Percentiles rank a stretch among this genome's conserved stretches.
phyloP scores from a whole-genome alignment of 805 yeast species.

The Metschnikowia noctiluminum region DNA sequence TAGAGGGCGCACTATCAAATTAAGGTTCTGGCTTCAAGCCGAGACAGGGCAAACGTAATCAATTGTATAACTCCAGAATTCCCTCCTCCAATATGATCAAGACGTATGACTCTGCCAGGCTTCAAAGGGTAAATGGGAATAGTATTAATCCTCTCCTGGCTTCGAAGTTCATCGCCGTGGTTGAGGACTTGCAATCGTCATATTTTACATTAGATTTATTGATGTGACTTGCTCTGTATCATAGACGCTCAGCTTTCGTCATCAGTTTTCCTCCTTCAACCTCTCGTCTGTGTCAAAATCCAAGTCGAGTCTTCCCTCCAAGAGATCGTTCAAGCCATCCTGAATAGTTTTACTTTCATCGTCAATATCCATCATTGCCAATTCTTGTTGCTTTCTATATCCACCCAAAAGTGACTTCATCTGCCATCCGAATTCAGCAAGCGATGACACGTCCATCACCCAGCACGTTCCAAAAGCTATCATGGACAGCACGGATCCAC shows the following conservation, averaged over 20 bases:
- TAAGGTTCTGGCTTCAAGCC: too few relatives aligned
- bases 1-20: too few relatives aligned
- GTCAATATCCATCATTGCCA: slow-evolving; percentile 48
- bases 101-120: too few relatives aligned
- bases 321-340: slow-evolving; percentile 48
- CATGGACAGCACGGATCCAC: slow-evolving; percentile 72
- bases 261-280: not conserved
- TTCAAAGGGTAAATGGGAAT: too few relatives aligned
- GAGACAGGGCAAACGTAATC: too few relatives aligned
- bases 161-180: too few relatives aligned
- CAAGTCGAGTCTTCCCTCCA: slow-evolving; percentile 39
- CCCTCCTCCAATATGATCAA: too few relatives aligned
- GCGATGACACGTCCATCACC: slow-evolving; percentile 67
- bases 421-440: slow-evolving; percentile 67
- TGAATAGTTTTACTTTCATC: slow-evolving; percentile 58
- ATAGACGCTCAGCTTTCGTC: not conserved
- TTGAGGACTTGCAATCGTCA: too few relatives aligned
- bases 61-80: too few relatives aligned
- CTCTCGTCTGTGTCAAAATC: slow-evolving; percentile 3
- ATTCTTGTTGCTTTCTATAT: slow-evolving; percentile 49
- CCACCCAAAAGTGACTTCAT: slow-evolving; percentile 70
- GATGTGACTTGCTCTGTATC: not conserved
- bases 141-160: too few relatives aligned
- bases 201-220: too few relatives aligned
- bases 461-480: slow-evolving; percentile 72